Base-by-base conservation (phyloP, 306 rosid species). In the Rosa multiflora region DNA sequence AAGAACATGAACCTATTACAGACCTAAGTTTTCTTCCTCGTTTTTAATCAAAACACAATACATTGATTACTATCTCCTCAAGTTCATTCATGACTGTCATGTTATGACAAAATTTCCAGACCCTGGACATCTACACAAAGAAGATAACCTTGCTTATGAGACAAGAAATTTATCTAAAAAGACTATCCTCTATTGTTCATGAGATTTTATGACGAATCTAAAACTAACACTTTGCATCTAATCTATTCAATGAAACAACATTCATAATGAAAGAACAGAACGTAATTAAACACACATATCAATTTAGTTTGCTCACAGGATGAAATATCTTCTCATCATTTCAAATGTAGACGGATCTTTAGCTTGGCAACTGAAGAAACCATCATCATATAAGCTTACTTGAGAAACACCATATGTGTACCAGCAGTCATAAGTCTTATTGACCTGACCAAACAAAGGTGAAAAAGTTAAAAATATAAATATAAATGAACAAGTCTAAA, bases 361-460 rank as follows among this genome's bases (percentile, higher is more conserved):
- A 37, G 94, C 94, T 83, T 80, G 91, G 85, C 99, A 95, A 79
- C 90, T 79, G 68, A 89, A 95, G 78, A 91, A 82, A 43, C 89
- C 92, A 77, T 91, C 87, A 73, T 86, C 83, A 85, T 86, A 83
- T 73, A 95, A 84, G 81, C 77, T 90, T 73, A 95, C 98, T 91
- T 88, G 86, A 74, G 95, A 83, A 81, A 88, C 79, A 70, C 96
- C 97, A 83, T 91, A 87, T 47, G 93, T 84, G 90, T 95, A 88
- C 98, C 95, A 91, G 82, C 99, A 95, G 83, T 88, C 79, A 74
- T 95, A 95, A 67, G 94, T 92, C 85, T 87, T 88, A 53, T 95
- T 95, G 84, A 92, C 90, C 99, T 95, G 68, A 78, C 23, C 74
- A 76, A 78, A 74, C 72, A 81, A 63, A 82, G 72, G 51, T 52